phyloP scores from a whole-genome alignment of 2,329 filamentous ascomycete genomes.

The Sarocladium strictum region DNA sequence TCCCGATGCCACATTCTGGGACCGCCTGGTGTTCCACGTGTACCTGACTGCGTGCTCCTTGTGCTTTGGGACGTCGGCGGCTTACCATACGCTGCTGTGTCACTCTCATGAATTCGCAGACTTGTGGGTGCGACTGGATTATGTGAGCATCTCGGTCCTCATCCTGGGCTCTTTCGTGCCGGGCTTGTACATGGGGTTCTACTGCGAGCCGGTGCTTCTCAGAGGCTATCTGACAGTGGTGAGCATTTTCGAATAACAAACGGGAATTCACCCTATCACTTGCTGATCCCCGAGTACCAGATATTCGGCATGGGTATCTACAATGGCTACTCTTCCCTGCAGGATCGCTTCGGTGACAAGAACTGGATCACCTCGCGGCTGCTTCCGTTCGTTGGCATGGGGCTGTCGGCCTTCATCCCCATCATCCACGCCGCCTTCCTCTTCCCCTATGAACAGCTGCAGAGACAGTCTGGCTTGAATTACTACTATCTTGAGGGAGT shows the following conservation, averaged over 20 bases:
- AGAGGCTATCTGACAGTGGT: slow-evolving; percentile 30
- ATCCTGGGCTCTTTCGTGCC: slow-evolving; percentile 32
- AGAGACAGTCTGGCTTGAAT: slow-evolving; percentile 31
- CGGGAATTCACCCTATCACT: too few relatives aligned
- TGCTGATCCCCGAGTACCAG: slow-evolving; percentile 18
- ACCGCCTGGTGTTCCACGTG: slow-evolving; percentile 32
- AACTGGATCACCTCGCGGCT: slow-evolving; percentile 29
- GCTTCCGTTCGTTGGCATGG: slow-evolving; percentile 29
- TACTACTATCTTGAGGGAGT: slow-evolving; percentile 35
- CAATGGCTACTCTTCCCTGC: slow-evolving; percentile 26
- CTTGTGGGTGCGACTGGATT: slow-evolving; percentile 33
- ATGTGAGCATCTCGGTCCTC: slow-evolving; percentile 29
- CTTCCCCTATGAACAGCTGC: slow-evolving; percentile 31
- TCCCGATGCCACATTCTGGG: slow-evolving; percentile 24
- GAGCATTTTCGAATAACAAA: too few relatives aligned
- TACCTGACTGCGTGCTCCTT: slow-evolving; percentile 29
- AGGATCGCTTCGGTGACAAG: slow-evolving; percentile 28
- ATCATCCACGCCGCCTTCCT: slow-evolving; percentile 31
- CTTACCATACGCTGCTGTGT: slow-evolving; percentile 33
- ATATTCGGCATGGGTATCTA: slow-evolving; percentile 26
- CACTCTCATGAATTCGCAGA: slow-evolving; percentile 28
- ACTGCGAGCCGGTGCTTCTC: slow-evolving; percentile 27
- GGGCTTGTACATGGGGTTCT: slow-evolving; percentile 34
- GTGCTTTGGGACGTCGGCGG: slow-evolving; percentile 31
- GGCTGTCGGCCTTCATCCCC: slow-evolving; percentile 31